Percentiles rank a stretch among this genome's conserved stretches.
phyloP scores from a whole-genome alignment of 1,284 basidiomycete species.

The Pulveroboletus ridleyi region DNA sequence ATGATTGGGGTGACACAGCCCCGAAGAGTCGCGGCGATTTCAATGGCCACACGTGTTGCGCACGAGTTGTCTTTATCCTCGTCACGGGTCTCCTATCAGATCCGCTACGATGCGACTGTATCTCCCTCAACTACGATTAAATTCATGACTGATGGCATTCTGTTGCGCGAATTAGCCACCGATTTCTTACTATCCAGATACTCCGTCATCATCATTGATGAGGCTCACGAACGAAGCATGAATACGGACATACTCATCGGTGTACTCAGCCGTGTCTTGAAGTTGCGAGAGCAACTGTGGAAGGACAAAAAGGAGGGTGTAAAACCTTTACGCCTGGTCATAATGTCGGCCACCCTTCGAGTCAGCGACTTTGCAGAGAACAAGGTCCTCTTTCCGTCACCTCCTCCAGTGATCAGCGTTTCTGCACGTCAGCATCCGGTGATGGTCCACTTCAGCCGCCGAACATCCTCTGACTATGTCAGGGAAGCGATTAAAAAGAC shows the following conservation, averaged over 20 bases:
- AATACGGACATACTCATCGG: slow-evolving; percentile 99
- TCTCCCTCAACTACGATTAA: slow-evolving; percentile 93
- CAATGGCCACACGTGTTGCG: slow-evolving; percentile 92
- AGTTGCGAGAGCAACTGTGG: slow-evolving; percentile 90
- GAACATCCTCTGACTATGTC: slow-evolving; percentile 90
- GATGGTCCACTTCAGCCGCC: slow-evolving; percentile 92
- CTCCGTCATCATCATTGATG: slow-evolving; percentile 95
- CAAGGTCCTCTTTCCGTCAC: slow-evolving; percentile 77
- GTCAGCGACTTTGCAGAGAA: slow-evolving; percentile 95
- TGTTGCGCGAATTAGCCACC: slow-evolving; percentile 90
- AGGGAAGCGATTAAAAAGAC: slow-evolving; percentile 92
- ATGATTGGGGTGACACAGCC: slow-evolving; percentile 99
- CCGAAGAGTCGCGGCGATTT: slow-evolving; percentile 95
- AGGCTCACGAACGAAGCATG: slow-evolving; percentile 98
- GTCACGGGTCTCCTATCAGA: slow-evolving; percentile 92
- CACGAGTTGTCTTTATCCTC: slow-evolving; percentile 87
- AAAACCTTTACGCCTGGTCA: slow-evolving; percentile 90
- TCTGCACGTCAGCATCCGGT: slow-evolving; percentile 95
- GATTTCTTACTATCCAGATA: slow-evolving; percentile 94
- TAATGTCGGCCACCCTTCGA: slow-evolving; percentile 99
- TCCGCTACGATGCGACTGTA: slow-evolving; percentile 96
- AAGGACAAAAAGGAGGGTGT: slow-evolving; percentile 59
- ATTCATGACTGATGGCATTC: slow-evolving; percentile 99
- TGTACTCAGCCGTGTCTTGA: slow-evolving; percentile 91
- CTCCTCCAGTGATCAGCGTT: slow-evolving; percentile 93